These are phyloP conservation scores for Rhodomyrtus psidioides DNA, from an alignment of 441 rosid genomes.

Conservation along the genomic window DNA sequence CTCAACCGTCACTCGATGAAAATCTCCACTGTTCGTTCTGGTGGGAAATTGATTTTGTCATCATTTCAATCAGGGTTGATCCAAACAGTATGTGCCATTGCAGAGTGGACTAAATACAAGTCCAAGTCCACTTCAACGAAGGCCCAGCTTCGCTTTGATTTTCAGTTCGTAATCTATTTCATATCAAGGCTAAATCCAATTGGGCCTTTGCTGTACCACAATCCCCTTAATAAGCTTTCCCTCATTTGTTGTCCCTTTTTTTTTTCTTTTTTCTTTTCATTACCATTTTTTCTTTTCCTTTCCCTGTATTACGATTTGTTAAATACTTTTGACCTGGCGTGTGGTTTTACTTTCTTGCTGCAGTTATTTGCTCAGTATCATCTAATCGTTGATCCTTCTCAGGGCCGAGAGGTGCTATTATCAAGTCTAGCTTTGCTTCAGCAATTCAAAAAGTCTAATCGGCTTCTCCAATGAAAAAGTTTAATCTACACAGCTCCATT, in stretches of 20 bases:
- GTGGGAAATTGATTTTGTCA: neutral
- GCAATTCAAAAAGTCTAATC: neutral
- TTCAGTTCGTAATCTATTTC: neutral
- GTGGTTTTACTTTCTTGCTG: neutral
- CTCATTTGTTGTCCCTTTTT: neutral
- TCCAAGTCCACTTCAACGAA: neutral
- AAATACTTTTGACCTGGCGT: neutral
- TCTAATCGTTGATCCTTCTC: neutral
- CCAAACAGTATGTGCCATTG: neutral
- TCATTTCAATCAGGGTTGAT: neutral
- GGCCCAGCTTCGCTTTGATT: neutral
- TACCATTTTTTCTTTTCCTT: neutral
- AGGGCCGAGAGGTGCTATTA: neutral
- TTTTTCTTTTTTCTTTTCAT: neutral
- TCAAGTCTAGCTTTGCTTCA: neutral
- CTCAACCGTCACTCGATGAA: neutral
- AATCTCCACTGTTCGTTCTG: fast-evolving
- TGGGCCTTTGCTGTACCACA: neutral
- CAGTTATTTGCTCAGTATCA: neutral
- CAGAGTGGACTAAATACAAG: neutral
- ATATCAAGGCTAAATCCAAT: neutral
- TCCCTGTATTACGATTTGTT: neutral
- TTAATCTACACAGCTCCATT: too few relatives aligned
- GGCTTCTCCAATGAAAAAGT: neutral
- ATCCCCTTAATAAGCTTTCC: neutral